Percentiles rank a stretch among this genome's conserved stretches.
Conservation (phyloP, 108 stramenopile species). For the Fragilariopsis cylindrus region DNA sequence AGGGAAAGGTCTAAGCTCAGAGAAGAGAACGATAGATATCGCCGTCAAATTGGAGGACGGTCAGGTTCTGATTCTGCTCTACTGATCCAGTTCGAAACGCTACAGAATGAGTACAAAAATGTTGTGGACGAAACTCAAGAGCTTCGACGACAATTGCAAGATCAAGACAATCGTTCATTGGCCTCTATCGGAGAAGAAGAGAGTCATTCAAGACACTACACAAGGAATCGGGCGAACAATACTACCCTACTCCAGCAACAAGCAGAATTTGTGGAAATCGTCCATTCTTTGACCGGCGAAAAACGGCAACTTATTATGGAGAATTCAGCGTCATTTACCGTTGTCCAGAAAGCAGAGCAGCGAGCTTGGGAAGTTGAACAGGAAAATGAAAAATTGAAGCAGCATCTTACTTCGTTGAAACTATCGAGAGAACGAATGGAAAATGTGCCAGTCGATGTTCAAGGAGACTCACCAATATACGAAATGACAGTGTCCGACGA, state of each 20-base stretch:
- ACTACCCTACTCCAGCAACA: slow-evolving; percentile 61
- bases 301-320: slow-evolving; percentile 84
- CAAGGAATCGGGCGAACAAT: slow-evolving; percentile 32
- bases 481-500: slow-evolving; percentile 8
- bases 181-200: slow-evolving; percentile 28
- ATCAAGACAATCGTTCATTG: slow-evolving; percentile 9
- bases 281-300: slow-evolving; percentile 68
- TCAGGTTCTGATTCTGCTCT: slow-evolving; percentile 57
- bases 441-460: background rate
- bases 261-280: slow-evolving; percentile 75
- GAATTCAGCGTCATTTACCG: slow-evolving; percentile 69
- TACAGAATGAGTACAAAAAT: slow-evolving; percentile 70
- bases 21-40: slow-evolving; percentile 81
- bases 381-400: slow-evolving; percentile 59
- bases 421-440: slow-evolving; percentile 59
- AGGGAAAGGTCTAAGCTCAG: slow-evolving; percentile 58
- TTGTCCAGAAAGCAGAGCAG: slow-evolving; percentile 73
- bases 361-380: slow-evolving; percentile 74
- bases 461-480: background rate
- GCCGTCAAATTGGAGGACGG: slow-evolving; percentile 80
- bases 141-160: slow-evolving; percentile 49
- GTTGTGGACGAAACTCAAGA: slow-evolving; percentile 70
- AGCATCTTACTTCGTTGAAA: slow-evolving; percentile 63
- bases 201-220: slow-evolving; percentile 25
- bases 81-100: slow-evolving; percentile 64